phyloP scores from a whole-genome alignment of 176 grass and related monocot genomes.

The Eragrostis curvula region DNA sequence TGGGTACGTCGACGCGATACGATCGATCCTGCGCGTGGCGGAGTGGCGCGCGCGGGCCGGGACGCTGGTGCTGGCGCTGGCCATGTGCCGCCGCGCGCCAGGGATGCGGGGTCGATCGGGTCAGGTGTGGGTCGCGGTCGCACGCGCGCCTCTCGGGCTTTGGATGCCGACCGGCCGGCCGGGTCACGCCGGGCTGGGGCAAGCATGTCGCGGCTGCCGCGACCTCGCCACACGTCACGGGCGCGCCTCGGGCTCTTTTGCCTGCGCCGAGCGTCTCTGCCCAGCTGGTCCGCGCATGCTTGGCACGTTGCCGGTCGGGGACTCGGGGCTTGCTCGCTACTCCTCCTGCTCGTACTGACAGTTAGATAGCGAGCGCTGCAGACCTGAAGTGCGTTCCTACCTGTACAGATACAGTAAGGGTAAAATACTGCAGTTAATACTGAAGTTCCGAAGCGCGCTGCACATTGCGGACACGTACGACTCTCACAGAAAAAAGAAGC shows the following conservation, averaged over 20 bases:
- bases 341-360: too few relatives aligned
- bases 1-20: too few relatives aligned
- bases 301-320: neutral
- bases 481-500: too few relatives aligned
- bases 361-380: too few relatives aligned
- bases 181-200: neutral
- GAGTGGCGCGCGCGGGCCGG: too few relatives aligned
- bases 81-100: conserved; percentile 7
- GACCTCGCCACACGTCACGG: neutral
- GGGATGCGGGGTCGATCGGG: neutral
- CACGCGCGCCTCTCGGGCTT: neutral
- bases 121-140: neutral
- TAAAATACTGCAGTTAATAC: neutral
- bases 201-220: neutral
- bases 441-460: neutral
- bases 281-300: neutral
- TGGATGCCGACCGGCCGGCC: too few relatives aligned
- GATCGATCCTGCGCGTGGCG: too few relatives aligned
- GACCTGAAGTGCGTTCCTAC: too few relatives aligned
- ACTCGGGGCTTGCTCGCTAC: too few relatives aligned
- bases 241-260: neutral
- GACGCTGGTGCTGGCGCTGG: neutral
- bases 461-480: neutral
- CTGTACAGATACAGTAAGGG: neutral
- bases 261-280: neutral